Evolutionary conservation across 495 filamentous ascomycete species (phyloP).

Genomic region (Rostrohypoxylon terebratum): DNA sequence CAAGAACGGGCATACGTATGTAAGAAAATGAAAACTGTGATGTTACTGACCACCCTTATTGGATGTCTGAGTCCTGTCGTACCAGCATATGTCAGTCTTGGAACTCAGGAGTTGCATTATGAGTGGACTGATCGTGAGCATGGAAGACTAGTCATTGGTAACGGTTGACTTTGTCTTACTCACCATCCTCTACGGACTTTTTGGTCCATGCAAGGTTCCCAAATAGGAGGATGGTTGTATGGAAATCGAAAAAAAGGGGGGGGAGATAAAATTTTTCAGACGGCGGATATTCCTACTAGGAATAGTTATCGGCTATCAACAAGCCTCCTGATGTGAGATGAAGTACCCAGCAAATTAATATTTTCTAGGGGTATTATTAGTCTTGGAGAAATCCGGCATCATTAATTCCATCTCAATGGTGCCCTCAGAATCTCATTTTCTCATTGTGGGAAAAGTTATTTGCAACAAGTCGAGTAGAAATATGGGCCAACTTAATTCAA

Average conservation of each 20-base stretch:
- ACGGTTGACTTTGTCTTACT: not conserved
- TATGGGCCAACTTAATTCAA: not conserved
- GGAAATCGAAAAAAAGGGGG: not conserved
- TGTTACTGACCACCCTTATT: not conserved
- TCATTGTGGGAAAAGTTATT: no score
- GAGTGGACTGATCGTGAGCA: not conserved
- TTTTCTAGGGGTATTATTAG: no score
- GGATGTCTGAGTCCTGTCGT: not conserved
- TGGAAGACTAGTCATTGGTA: not conserved
- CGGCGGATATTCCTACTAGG: not conserved
- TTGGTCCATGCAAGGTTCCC: not conserved
- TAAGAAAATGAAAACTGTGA: not conserved
- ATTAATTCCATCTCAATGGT: not conserved
- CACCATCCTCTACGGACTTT: not conserved
- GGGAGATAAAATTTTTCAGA: not conserved
- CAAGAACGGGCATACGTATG: not conserved
- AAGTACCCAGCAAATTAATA: no score
- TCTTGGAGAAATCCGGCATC: not conserved
- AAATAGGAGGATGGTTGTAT: not conserved
- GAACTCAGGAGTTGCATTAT: not conserved
- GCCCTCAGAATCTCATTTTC: not conserved
- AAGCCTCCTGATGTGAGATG: no score
- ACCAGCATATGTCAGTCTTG: not conserved
- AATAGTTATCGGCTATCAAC: no score
- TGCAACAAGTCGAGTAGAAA: not conserved